Conservation (phyloP, 345 rosid species). For the Sisymbrium altissimum region DNA sequence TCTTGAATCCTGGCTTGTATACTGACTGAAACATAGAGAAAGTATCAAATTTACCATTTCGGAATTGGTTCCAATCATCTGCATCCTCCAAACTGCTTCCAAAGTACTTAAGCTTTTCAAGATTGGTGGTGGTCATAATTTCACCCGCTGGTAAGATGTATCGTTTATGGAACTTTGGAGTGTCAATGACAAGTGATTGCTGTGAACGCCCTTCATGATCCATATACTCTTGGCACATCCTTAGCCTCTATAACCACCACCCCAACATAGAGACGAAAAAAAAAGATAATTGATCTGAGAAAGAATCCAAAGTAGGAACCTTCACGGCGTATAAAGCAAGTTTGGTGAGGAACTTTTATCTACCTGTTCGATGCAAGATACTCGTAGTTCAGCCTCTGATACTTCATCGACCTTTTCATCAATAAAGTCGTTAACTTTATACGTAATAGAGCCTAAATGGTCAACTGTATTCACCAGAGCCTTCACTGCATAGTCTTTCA, state of each 20-base stretch:
- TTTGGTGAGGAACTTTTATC: neutral
- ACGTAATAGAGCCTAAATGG: slow-evolving; percentile 94
- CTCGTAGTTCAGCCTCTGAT: slow-evolving; percentile 62
- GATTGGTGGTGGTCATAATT: slow-evolving; percentile 52
- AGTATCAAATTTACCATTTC: slow-evolving; percentile 47
- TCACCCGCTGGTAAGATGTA: slow-evolving; percentile 96
- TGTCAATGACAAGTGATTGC: slow-evolving; percentile 68
- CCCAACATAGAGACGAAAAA: neutral
- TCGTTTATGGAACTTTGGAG: slow-evolving; percentile 83
- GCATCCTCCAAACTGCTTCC: slow-evolving; percentile 79
- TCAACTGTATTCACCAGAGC: slow-evolving; percentile 95
- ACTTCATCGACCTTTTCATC: slow-evolving; percentile 89
- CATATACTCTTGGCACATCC: slow-evolving; percentile 79
- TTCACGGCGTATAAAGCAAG: neutral
- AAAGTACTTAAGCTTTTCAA: slow-evolving; percentile 52
- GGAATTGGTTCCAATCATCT: slow-evolving; percentile 80
- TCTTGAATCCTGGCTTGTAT: neutral
- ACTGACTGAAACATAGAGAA: neutral
- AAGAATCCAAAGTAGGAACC: slow-evolving; percentile 3
- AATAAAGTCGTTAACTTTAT: slow-evolving; percentile 74
- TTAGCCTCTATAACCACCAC: slow-evolving; percentile 68
- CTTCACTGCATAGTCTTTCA: slow-evolving; percentile 82
- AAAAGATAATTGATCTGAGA: neutral
- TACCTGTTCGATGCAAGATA: slow-evolving; percentile 91
- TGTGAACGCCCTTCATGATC: slow-evolving; percentile 84